These are phyloP conservation scores for Beauveria brongniartii DNA, from an alignment of 2,329 filamentous ascomycete species.

Conservation along the genomic window DNA sequence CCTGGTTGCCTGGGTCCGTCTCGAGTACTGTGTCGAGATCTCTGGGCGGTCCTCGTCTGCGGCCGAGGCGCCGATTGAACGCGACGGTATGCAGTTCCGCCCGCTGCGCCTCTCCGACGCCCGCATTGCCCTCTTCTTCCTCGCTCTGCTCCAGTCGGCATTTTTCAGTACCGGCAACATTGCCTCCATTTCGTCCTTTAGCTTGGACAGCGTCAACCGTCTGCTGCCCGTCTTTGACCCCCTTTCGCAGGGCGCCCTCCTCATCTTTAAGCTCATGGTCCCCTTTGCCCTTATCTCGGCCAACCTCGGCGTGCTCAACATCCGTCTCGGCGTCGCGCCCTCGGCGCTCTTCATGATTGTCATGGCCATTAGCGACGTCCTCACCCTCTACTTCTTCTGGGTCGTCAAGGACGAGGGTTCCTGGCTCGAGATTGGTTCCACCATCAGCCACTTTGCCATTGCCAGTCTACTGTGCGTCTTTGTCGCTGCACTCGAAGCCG, in stretches of 20 bases:
- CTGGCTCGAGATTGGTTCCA: slow-evolving; percentile 96
- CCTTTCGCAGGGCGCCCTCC: slow-evolving; percentile 78
- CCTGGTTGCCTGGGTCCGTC: slow-evolving; percentile 80
- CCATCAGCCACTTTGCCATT: slow-evolving; percentile 92
- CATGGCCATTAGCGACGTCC: slow-evolving; percentile 81
- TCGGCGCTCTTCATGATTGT: slow-evolving; percentile 90
- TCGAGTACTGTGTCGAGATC: slow-evolving; percentile 64
- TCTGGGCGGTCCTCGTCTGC: neutral
- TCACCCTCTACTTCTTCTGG: slow-evolving; percentile 96
- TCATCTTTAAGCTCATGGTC: slow-evolving; percentile 84
- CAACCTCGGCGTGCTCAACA: slow-evolving; percentile 89
- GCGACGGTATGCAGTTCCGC: slow-evolving; percentile 35
- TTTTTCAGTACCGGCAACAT: slow-evolving; percentile 98
- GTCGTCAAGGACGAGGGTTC: slow-evolving; percentile 93
- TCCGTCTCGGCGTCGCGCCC: slow-evolving; percentile 72
- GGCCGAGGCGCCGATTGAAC: slow-evolving; percentile 10
- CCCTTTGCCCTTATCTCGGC: slow-evolving; percentile 90
- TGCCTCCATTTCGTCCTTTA: slow-evolving; percentile 88
- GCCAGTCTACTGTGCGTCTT: slow-evolving; percentile 85
- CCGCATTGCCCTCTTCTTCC: slow-evolving; percentile 87
- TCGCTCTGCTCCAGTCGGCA: slow-evolving; percentile 86
- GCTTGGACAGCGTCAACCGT: slow-evolving; percentile 78
- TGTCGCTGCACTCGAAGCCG: slow-evolving; percentile 76
- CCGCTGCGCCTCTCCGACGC: slow-evolving; percentile 73
- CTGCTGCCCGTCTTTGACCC: slow-evolving; percentile 90